Percentiles rank a stretch among this genome's conserved stretches.
phyloP scores from a whole-genome alignment of 176 grass and related monocot genomes.

The Zizania latifolia region DNA sequence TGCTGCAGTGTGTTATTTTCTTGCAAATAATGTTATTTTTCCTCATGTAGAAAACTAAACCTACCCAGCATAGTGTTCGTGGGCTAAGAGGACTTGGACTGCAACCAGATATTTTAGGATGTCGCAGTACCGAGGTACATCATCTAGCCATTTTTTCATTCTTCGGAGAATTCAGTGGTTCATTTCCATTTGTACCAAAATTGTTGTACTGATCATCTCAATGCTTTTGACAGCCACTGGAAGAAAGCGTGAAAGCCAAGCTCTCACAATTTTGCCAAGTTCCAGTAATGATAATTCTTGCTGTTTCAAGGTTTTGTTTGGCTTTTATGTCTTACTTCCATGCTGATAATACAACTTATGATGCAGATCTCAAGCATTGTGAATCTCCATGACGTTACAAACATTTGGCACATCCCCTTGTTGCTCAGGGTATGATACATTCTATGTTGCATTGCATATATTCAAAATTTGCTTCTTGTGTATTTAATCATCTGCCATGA shows the following conservation, averaged over 20 bases:
- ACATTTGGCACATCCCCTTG: slow-evolving; percentile 98
- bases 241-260: slow-evolving; percentile 75
- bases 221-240: slow-evolving; percentile 51
- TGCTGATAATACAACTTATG: slow-evolving; percentile 21
- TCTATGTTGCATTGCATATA: slow-evolving; percentile 9
- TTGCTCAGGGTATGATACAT: slow-evolving; percentile 71
- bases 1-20: background rate
- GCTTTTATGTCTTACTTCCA: slow-evolving; percentile 21
- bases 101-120: slow-evolving; percentile 81
- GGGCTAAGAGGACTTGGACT: slow-evolving; percentile 88
- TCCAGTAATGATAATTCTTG: slow-evolving; percentile 49
- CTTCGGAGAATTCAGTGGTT: background rate
- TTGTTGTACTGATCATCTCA: slow-evolving; percentile 1
- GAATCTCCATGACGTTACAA: slow-evolving; percentile 82
- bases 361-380: slow-evolving; percentile 72
- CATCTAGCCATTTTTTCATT: slow-evolving; percentile 13
- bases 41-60: slow-evolving; percentile 87
- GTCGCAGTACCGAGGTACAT: slow-evolving; percentile 70
- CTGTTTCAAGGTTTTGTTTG: background rate
- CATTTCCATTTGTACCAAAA: background rate
- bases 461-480: slow-evolving; percentile 17
- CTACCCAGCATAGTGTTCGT: slow-evolving; percentile 91
- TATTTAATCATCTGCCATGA: slow-evolving; percentile 27
- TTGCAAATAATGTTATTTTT: slow-evolving; percentile 27
- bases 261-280: slow-evolving; percentile 96